Evolutionary conservation across 2,329 filamentous ascomycete species (phyloP).

Genomic region (Xylaria digitata): DNA sequence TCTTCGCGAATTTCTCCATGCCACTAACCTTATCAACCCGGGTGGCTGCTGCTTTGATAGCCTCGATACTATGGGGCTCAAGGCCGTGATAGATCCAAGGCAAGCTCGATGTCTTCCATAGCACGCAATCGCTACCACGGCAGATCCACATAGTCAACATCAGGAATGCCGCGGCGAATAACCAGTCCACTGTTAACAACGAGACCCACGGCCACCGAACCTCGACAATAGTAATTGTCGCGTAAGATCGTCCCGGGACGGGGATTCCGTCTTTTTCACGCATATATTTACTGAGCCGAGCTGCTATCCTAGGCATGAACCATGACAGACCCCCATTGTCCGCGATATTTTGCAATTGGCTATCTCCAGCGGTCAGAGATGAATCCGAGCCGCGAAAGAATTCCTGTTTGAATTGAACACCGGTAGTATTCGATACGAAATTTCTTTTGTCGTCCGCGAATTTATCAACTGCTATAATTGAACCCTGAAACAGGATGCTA

Average conservation of each 20-base stretch:
- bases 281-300: neutral
- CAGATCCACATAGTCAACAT: constrained; percentile 10
- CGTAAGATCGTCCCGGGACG: neutral
- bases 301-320: constrained; percentile 3
- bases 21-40: constrained; percentile 8
- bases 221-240: neutral
- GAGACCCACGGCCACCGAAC: constrained; percentile 20
- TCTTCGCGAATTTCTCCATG: constrained; percentile 20
- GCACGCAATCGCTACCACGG: neutral
- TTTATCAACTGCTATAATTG: neutral
- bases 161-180: constrained; percentile 9
- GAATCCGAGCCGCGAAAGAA: no score
- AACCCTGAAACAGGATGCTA: neutral
- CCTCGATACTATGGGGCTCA: neutral
- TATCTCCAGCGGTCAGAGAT: no score
- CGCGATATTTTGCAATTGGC: neutral
- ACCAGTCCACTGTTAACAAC: neutral
- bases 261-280: constrained; percentile 19
- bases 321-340: constrained; percentile 6
- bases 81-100: constrained; percentile 27
- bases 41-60: neutral
- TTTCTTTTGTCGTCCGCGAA: neutral
- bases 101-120: constrained; percentile 32
- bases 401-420: neutral
- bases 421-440: neutral